phyloP scores from a whole-genome alignment of 2,329 filamentous ascomycete species.

The Tolypocladium capitatum region DNA sequence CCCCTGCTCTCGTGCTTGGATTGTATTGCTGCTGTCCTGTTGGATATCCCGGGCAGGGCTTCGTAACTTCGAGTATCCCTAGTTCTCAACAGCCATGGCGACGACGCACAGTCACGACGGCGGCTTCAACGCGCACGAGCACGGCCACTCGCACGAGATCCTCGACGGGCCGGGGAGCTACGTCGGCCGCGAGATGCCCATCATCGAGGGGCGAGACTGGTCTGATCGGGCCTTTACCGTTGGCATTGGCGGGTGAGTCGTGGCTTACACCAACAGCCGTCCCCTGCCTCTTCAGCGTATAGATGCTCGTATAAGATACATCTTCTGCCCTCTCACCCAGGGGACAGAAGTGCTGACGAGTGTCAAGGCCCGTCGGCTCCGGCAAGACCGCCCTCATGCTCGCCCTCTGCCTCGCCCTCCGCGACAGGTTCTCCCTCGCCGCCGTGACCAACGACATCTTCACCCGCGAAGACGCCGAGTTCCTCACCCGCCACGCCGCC shows the following conservation, averaged over 20 bases:
- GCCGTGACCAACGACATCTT: slow-evolving; percentile 99
- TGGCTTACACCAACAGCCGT: background rate
- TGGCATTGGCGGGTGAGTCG: slow-evolving; percentile 82
- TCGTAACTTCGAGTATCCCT: background rate
- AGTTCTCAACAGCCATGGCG: background rate
- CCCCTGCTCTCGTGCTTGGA: background rate
- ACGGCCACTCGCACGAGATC: slow-evolving; percentile 93
- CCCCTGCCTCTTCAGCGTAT: background rate
- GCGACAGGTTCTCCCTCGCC: slow-evolving; percentile 71
- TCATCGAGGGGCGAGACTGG: slow-evolving; percentile 81
- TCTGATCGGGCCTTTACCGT: slow-evolving; percentile 82
- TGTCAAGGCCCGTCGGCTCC: slow-evolving; percentile 72
- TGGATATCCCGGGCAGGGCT: background rate
- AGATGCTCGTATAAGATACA: too few species aligned
- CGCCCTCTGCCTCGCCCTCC: slow-evolving; percentile 73
- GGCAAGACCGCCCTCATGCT: slow-evolving; percentile 98
- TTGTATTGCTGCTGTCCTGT: background rate
- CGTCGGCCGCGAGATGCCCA: slow-evolving; percentile 81
- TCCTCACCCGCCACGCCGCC: slow-evolving; percentile 76
- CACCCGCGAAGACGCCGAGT: slow-evolving; percentile 95
- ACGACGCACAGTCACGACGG: slow-evolving; percentile 45
- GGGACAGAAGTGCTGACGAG: background rate
- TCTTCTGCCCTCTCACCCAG: background rate
- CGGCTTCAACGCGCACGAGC: slow-evolving; percentile 48
- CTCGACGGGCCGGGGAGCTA: slow-evolving; percentile 88